Evolutionary conservation across 2,329 filamentous ascomycete genomes (phyloP).

Genomic region (Fusarium redolens): DNA sequence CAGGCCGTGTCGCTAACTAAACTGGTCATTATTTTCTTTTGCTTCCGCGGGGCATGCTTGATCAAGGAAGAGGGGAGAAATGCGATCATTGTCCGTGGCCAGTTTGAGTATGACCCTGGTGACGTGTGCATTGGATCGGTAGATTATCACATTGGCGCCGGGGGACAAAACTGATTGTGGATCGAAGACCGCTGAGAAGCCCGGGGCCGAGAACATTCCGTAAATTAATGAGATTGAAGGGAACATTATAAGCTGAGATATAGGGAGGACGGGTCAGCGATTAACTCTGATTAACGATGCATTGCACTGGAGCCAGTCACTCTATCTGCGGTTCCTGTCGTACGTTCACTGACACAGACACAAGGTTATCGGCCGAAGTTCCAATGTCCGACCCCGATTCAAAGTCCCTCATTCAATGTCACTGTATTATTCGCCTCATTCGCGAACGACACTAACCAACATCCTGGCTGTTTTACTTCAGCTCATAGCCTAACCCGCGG

Average conservation of each 20-base stretch:
- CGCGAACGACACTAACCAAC: not conserved
- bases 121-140: slow-evolving; percentile 4
- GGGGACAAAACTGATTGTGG: slow-evolving; percentile 8
- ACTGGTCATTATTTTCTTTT: not conserved
- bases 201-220: slow-evolving; percentile 5
- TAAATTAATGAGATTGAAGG: slow-evolving; percentile 15
- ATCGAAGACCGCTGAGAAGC: not conserved
- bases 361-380: not conserved
- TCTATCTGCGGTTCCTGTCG: not conserved
- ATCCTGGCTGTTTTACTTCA: slow-evolving; percentile 2
- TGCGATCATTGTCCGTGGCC: not conserved
- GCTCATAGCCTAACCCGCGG: not conserved
- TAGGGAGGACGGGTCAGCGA: slow-evolving; percentile 1
- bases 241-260: slow-evolving; percentile 26
- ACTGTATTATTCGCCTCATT: slow-evolving; percentile 2
- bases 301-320: not conserved
- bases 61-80: not conserved
- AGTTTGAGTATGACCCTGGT: slow-evolving; percentile 1
- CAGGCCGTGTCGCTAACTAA: not conserved
- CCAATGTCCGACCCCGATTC: not conserved
- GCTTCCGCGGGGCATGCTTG: not conserved
- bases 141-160: slow-evolving; percentile 3
- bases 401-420: not conserved
- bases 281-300: not conserved
- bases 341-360: not conserved